Percentiles rank a stretch among this genome's conserved stretches.
Conservation (phyloP, 23 red algal species). For the Gracilaria gracilis region DNA sequence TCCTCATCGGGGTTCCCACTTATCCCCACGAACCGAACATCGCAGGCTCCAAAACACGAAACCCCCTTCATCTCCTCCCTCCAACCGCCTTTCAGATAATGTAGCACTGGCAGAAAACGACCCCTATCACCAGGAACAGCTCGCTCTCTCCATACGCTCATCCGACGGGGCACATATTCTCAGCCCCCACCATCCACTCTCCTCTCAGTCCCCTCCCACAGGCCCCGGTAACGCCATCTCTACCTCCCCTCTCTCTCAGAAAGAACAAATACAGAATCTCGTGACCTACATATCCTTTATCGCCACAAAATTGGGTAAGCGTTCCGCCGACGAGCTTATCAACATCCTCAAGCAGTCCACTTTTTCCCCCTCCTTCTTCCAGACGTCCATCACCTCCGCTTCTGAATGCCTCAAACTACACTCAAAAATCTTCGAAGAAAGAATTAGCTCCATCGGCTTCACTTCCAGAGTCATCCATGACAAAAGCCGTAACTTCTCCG, state of each 20-base stretch:
- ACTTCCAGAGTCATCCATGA: neutral
- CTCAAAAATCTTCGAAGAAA: neutral
- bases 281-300: neutral
- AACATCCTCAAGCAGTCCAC: neutral
- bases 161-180: neutral
- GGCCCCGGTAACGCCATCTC: neutral
- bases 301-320: neutral
- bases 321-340: constrained; percentile 12
- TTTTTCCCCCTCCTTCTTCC: neutral
- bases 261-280: neutral
- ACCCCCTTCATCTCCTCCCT: neutral
- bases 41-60: neutral
- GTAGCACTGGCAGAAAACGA: neutral
- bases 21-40: neutral
- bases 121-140: neutral
- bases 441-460: neutral
- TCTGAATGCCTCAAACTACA: neutral
- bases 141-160: neutral
- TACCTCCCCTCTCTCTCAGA: neutral
- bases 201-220: neutral
- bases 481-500: neutral
- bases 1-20: neutral
- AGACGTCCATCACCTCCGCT: neutral
- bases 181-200: neutral
- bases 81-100: constrained; percentile 5